A percentile compares a stretch with the other conserved stretches of the same genome.
Conservation (phyloP, 768 basidiomycete genomes). For the Termitomyces titanicus region DNA sequence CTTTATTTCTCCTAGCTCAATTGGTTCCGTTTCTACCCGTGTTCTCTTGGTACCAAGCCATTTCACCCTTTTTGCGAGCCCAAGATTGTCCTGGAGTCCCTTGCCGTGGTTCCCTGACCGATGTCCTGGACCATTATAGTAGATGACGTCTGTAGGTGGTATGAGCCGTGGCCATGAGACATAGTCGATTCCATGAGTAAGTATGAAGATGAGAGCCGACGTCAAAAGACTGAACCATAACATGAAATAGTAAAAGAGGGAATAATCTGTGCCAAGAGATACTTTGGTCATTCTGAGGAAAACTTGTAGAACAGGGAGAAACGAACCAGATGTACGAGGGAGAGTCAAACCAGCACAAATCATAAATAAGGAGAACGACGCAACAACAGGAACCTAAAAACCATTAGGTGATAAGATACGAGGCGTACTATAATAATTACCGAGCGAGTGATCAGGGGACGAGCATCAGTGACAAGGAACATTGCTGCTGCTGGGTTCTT, state of each 20-base stretch:
- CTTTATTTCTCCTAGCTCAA: constrained; percentile 75
- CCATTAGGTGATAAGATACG: constrained; percentile 1
- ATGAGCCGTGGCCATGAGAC: constrained; percentile 92
- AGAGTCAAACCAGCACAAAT: constrained; percentile 82
- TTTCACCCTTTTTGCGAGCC: constrained; percentile 34
- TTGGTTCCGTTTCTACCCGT: constrained; percentile 53
- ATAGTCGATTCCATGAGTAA: constrained; percentile 88
- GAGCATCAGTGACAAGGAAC: constrained; percentile 70
- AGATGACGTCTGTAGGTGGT: constrained; percentile 78
- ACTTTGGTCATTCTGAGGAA: neutral
- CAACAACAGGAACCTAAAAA: constrained; percentile 75
- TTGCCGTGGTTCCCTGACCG: constrained; percentile 75
- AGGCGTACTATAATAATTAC: constrained; percentile 41
- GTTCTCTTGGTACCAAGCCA: constrained; percentile 35
- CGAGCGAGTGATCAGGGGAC: constrained; percentile 81
- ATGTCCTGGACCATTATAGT: constrained; percentile 88
- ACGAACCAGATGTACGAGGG: constrained; percentile 82
- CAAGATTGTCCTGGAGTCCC: constrained; percentile 42
- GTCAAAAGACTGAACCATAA: constrained; percentile 72
- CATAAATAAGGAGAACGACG: constrained; percentile 84
- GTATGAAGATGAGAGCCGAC: constrained; percentile 66
- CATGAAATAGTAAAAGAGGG: constrained; percentile 79
- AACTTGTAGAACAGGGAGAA: neutral
- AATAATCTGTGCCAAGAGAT: constrained; percentile 57
- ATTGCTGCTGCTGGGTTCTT: constrained; percentile 66